Base-by-base conservation (phyloP, 202 grass and related monocot genomes). In the Musa balbisiana region DNA sequence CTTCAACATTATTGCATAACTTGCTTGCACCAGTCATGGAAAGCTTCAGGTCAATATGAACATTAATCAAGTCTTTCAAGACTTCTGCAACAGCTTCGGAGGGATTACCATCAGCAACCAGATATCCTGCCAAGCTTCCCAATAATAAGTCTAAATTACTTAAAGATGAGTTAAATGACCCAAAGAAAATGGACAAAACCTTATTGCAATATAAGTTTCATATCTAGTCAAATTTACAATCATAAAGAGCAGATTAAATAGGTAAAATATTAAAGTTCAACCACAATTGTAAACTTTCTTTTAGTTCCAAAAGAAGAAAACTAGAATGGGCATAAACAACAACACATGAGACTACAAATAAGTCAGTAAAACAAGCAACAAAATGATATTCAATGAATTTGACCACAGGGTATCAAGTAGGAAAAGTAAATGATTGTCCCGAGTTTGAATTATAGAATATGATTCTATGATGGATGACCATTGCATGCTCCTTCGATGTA, bases 21-120 rank as follows among this genome's bases (percentile, higher is more conserved):
- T 78, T 71, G 73, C 73, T 74, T 79, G 72, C 77, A 67, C 69
- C 74, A 71, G 80, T 67, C 52, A 73, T 67, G 25, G 85, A 71
- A 74, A 80, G 12, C 64, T 72, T 90, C 49, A 64, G 75, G 74
- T 85, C 81, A 55, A 89, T 79, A 81, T 93, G 79, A 82, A 70
- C 85, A 74, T 75, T 73, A 77, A 98, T 83, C 59, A 84, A 87
- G 51, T 91, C 81, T 83, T 83, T 82, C 63, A 98, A 79, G 64
- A 92, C 50, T 84, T 71, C 65, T 27, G 82, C 79, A 81, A 89
- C 73, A 73, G 87, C 87, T 85, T 87, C 75, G 53, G 94, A 93
- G 79, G 69, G 82, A 82, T 84, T 78, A 49, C 53, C 74, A 83
- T 87, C 86, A 76, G 81, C 56, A 89, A 69, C 59, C 43, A 93